Evolutionary conservation across 768 basidiomycete species (phyloP).

Genomic region (Leccinum sublutescens): DNA sequence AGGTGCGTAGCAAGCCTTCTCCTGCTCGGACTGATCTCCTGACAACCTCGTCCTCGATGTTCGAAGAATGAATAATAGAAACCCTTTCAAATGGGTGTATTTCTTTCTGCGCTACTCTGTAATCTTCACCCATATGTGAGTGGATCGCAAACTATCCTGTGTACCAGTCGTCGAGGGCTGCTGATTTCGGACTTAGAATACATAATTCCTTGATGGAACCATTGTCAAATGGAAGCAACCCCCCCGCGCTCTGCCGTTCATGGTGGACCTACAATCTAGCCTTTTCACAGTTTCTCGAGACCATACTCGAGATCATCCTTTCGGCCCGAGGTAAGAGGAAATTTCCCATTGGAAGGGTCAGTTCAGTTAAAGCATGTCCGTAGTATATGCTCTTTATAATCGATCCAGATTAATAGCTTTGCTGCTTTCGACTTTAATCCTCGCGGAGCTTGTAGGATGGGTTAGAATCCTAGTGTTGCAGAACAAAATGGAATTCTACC

Average conservation of each 20-base stretch:
- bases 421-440: constrained; percentile 6
- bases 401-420: constrained; percentile 12
- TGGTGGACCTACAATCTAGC: constrained; percentile 10
- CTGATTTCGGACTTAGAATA: constrained; percentile 3
- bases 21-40: not conserved
- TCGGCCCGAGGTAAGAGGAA: constrained; percentile 15
- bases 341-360: not conserved
- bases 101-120: constrained; percentile 28
- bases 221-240: constrained; percentile 14
- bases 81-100: constrained; percentile 31
- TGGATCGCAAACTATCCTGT: not conserved
- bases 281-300: constrained; percentile 9
- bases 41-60: not conserved
- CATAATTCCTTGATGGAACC: constrained; percentile 14
- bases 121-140: constrained; percentile 23
- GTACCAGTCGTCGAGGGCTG: not conserved
- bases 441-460: constrained; percentile 4
- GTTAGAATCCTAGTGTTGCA: constrained; percentile 1
- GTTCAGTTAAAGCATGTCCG: not conserved
- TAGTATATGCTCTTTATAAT: constrained; percentile 23
- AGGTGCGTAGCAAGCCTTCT: not conserved
- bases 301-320: constrained; percentile 17
- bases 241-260: constrained; percentile 1
- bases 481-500: not conserved
- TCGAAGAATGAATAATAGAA: constrained; percentile 24